Base-by-base conservation (phyloP, 2,329 filamentous ascomycete species). In the Colletotrichum endophyticum region DNA sequence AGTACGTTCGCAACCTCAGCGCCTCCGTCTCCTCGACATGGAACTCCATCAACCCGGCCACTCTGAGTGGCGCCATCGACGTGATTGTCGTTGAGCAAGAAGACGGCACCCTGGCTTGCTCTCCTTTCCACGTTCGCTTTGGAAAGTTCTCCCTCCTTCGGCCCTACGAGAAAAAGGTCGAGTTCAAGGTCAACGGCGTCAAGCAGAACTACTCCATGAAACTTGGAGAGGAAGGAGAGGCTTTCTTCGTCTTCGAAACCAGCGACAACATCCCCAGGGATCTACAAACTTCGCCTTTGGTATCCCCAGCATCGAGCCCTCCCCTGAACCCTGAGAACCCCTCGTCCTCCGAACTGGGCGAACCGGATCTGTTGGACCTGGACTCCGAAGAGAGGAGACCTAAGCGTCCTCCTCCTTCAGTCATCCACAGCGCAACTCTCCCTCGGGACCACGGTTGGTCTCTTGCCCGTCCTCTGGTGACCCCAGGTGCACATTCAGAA, bases 11-110 rank as follows among this genome's bases (percentile, higher is more conserved):
- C 80, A 98, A 96, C 83, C 92, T 99, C 81, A 97, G 95, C 86
- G 96, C 96, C 84, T 98, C 96, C 69, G 96, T 99, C 81, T 98
- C 96, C 81, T 98, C 97, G 88, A 96, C 97, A 85, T 99, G 97
- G 97, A 99, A 99, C 87, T 98, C 96, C 30, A 98, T 99, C 90
- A 99, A 99, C 86, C 97, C 97, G 67, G 96, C 97, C 61, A 99
- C 97, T 15, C 92, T 99, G 73, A 98, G 95, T 87, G 97, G 97
- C 83, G 97, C 97, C 83, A 99, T 99, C 87, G 97, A 99, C 90
- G 96, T 99, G 80, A 98, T 99, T 80, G 96, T 99, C 72, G 96
- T 99, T 75, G 96, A 99, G 86, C 96, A 98, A 80, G 95, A 96
- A 83, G 97, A 99, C 90, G 97, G 95, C 87, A 89, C 88, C 56